Percentiles rank a stretch among this genome's conserved stretches.
Conservation (phyloP, 179 eudicot genomes). For the Kewa caespitosa region DNA sequence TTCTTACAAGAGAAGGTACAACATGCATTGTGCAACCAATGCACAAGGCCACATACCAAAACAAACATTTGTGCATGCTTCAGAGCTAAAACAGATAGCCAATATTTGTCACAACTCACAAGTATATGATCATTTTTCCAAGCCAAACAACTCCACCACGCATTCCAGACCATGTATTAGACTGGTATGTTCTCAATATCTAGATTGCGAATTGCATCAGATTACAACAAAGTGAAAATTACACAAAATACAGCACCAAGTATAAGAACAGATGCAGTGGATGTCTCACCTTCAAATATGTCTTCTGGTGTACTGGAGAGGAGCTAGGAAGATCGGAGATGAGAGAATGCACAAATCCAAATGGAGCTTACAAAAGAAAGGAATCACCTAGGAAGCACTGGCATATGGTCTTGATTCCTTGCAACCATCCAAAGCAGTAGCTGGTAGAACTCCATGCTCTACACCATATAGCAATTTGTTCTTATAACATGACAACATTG, state of each 20-base stretch:
- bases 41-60: too few relatives aligned
- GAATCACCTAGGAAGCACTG: slow-evolving; percentile 33
- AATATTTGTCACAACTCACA: too few relatives aligned
- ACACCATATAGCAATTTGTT: slow-evolving; percentile 24
- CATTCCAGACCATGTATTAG: too few relatives aligned
- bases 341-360: slow-evolving; percentile 12
- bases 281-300: slow-evolving; percentile 16
- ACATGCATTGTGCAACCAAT: too few relatives aligned
- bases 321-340: slow-evolving; percentile 1
- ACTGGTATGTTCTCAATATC: not conserved
- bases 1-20: too few relatives aligned
- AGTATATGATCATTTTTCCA: too few relatives aligned
- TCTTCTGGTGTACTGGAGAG: slow-evolving; percentile 19
- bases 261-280: slow-evolving; percentile 7
- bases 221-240: not conserved
- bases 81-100: too few relatives aligned
- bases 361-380: slow-evolving; percentile 19
- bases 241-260: slow-evolving; percentile 12
- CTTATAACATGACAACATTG: slow-evolving; percentile 23
- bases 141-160: too few relatives aligned
- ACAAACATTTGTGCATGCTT: too few relatives aligned
- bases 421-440: slow-evolving; percentile 25
- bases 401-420: slow-evolving; percentile 29
- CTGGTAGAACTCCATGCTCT: slow-evolving; percentile 21
- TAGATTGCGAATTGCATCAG: not conserved